Conservation (phyloP, 495 filamentous ascomycete genomes). For the Oleoguttula mirabilis region DNA sequence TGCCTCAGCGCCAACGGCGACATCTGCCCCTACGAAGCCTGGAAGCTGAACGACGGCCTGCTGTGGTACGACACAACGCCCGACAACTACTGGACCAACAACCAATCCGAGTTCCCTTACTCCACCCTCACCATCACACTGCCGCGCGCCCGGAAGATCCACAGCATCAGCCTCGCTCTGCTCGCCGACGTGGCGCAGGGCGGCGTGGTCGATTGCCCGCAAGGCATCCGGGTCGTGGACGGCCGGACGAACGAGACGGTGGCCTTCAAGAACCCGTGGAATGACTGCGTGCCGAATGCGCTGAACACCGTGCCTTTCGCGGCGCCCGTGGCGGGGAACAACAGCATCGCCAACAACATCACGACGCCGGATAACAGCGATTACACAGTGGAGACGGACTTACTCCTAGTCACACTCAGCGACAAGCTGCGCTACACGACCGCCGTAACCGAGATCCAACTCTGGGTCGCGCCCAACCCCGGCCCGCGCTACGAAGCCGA, state of each 20-base stretch:
- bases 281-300: constrained; percentile 29
- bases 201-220: constrained; percentile 31
- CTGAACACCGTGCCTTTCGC: constrained; percentile 31
- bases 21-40: constrained; percentile 18
- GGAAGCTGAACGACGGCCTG: constrained; percentile 36
- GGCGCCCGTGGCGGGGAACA: not conserved
- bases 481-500: constrained; percentile 21
- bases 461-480: constrained; percentile 18
- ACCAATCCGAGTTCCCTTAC: constrained; percentile 27
- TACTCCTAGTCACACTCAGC: constrained; percentile 10
- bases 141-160: constrained; percentile 31
- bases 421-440: constrained; percentile 16
- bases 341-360: not conserved
- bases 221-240: constrained; percentile 28
- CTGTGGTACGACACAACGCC: constrained; percentile 35
- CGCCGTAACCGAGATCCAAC: constrained; percentile 17
- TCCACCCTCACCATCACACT: constrained; percentile 33
- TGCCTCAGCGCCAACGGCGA: constrained; percentile 26
- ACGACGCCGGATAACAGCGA: constrained; percentile 2
- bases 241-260: constrained; percentile 25
- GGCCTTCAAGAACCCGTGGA: constrained; percentile 18
- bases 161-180: constrained; percentile 32
- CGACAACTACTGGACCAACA: constrained; percentile 38
- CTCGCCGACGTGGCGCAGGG: constrained; percentile 29
- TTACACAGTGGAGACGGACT: constrained; percentile 15